phyloP scores from a whole-genome alignment of 1,139 yeast species.

The Scheffersomyces segobiensis region DNA sequence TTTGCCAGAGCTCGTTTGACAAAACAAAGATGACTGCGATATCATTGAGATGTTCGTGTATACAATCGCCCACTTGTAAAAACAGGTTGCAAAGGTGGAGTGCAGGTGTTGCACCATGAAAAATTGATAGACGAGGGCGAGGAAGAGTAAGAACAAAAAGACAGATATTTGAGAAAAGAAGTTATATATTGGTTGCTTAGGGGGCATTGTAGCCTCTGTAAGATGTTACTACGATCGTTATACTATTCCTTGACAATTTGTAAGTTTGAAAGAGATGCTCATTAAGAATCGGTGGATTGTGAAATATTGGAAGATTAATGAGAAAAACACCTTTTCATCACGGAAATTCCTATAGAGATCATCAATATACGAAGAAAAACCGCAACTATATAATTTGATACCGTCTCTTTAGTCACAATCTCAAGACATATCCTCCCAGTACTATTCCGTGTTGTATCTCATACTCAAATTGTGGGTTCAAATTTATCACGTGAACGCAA shows the following conservation, averaged over 20 bases:
- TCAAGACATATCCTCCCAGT: not conserved
- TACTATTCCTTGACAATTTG: no score
- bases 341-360: no score
- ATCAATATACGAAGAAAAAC: no score
- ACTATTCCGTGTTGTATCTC: not conserved
- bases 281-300: no score
- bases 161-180: not conserved
- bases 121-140: not conserved
- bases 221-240: no score
- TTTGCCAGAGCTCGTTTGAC: not conserved
- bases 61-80: not conserved
- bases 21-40: not conserved
- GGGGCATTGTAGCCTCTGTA: no score
- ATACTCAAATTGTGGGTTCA: not conserved
- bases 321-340: no score
- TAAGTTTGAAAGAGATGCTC: no score
- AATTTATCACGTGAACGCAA: not conserved
- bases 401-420: no score
- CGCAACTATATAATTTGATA: no score
- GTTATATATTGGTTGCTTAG: no score
- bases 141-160: not conserved
- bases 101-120: not conserved
- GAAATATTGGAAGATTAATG: no score
- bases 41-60: not conserved
- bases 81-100: not conserved